These are phyloP conservation scores for Cnidoscolus chayamansa DNA, from an alignment of 441 rosid species.

Conservation along the genomic window DNA sequence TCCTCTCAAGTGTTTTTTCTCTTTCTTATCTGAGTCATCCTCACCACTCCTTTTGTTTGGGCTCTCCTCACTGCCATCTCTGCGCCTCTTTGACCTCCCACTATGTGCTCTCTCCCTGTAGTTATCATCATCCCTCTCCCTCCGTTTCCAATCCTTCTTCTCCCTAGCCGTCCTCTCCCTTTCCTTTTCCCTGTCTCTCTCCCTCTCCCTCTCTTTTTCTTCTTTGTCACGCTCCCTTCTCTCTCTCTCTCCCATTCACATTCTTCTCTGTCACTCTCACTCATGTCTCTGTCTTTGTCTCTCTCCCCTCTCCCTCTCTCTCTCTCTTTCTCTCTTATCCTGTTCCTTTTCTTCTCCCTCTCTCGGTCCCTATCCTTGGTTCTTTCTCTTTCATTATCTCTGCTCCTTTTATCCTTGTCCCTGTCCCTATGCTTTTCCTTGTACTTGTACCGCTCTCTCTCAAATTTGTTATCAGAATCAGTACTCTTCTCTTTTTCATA, in stretches of 20 bases:
- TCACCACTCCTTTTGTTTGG: slow-evolving; percentile 42
- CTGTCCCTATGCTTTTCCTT: slow-evolving; percentile 21
- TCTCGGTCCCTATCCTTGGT: slow-evolving; percentile 34
- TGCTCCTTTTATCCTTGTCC: slow-evolving; percentile 23
- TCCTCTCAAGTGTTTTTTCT: slow-evolving; percentile 55
- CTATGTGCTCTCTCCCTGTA: slow-evolving; percentile 48
- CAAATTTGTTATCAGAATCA: slow-evolving; percentile 45
- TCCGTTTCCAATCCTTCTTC: slow-evolving; percentile 40
- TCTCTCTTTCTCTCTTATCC: slow-evolving; percentile 34
- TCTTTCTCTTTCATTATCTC: slow-evolving; percentile 15
- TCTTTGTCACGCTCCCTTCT: slow-evolving; percentile 26
- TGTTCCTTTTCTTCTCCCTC: slow-evolving; percentile 35
- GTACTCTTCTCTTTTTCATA: slow-evolving; percentile 36
- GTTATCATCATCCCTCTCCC: slow-evolving; percentile 43
- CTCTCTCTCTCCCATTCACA: slow-evolving; percentile 44
- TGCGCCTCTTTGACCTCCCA: slow-evolving; percentile 51
- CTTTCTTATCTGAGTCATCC: slow-evolving; percentile 48
- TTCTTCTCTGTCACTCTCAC: slow-evolving; percentile 36
- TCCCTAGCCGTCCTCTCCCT: neutral
- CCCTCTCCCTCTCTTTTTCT: slow-evolving; percentile 17
- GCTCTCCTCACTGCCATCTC: slow-evolving; percentile 49
- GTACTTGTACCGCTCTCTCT: slow-evolving; percentile 34
- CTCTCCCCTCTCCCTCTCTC: slow-evolving; percentile 38
- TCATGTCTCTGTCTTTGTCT: slow-evolving; percentile 38
- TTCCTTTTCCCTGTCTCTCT: slow-evolving; percentile 20